phyloP scores from a whole-genome alignment of 768 basidiomycete genomes.

The Tylopilus subfusipes region DNA sequence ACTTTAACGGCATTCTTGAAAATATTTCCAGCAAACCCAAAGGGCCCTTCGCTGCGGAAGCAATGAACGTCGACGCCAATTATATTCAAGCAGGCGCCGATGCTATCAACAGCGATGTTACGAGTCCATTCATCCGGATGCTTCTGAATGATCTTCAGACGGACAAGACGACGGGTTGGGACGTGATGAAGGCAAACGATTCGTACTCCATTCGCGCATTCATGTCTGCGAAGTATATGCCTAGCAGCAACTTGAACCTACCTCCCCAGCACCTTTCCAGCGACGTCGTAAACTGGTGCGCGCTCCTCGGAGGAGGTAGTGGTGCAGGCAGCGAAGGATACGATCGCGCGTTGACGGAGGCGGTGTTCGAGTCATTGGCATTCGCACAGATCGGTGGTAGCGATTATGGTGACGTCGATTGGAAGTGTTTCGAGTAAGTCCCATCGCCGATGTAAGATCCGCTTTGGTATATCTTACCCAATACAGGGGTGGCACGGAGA shows the following conservation, averaged over 20 bases:
- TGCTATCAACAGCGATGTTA: slow-evolving; percentile 15
- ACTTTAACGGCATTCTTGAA: slow-evolving; percentile 7
- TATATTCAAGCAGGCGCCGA: slow-evolving; percentile 19
- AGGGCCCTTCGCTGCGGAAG: slow-evolving; percentile 3
- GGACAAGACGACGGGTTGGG: slow-evolving; percentile 21
- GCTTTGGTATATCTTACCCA: not conserved
- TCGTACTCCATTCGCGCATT: slow-evolving; percentile 29
- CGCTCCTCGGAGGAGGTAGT: slow-evolving; percentile 29
- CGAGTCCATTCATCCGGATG: slow-evolving; percentile 19
- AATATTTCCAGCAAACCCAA: slow-evolving; percentile 5
- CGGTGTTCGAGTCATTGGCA: slow-evolving; percentile 30
- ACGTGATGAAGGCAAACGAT: slow-evolving; percentile 27
- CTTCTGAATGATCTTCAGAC: slow-evolving; percentile 20
- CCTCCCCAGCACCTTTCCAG: slow-evolving; percentile 17
- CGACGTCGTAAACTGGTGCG: slow-evolving; percentile 29
- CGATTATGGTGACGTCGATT: slow-evolving; percentile 16
- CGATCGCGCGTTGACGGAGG: slow-evolving; percentile 20
- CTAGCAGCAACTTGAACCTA: slow-evolving; percentile 17
- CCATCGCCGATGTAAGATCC: not conserved
- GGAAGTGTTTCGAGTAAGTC: slow-evolving; percentile 33
- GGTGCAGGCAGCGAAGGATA: not conserved
- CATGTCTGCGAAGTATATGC: slow-evolving; percentile 23
- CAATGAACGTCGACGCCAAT: slow-evolving; percentile 3
- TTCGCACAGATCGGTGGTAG: slow-evolving; percentile 13
- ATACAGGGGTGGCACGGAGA: slow-evolving; percentile 22